Evolutionary conservation across 2,329 filamentous ascomycete genomes (phyloP).

Genomic region (Fusarium gaditjirri): DNA sequence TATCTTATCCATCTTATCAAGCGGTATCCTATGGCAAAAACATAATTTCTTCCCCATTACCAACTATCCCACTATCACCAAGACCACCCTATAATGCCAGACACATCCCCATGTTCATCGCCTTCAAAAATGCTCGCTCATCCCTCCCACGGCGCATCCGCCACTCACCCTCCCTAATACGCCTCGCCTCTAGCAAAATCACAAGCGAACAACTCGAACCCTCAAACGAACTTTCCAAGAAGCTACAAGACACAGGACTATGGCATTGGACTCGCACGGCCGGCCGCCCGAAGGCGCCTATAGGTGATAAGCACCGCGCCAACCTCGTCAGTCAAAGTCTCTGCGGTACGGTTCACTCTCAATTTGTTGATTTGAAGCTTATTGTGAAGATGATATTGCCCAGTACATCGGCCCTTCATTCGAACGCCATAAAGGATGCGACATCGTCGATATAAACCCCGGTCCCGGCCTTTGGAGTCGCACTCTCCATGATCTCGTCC

Average conservation of each 20-base stretch:
- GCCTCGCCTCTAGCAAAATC: constrained; percentile 4
- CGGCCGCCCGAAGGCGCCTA: constrained; percentile 15
- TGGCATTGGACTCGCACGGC: constrained; percentile 36
- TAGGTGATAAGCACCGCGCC: constrained; percentile 54
- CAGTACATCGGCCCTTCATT: constrained; percentile 76
- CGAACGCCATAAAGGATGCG: constrained; percentile 77
- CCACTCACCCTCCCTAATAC: neutral
- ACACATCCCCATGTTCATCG: constrained; percentile 30
- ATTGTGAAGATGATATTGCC: constrained; percentile 71
- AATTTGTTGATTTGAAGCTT: neutral
- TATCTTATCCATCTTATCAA: constrained; percentile 34
- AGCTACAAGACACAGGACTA: constrained; percentile 42
- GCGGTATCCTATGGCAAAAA: constrained; percentile 38
- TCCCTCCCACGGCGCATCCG: constrained; percentile 12
- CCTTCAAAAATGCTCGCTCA: constrained; percentile 25
- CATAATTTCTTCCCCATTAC: constrained; percentile 27
- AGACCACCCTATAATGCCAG: no score
- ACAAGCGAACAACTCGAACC: constrained; percentile 5
- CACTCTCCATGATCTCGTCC: constrained; percentile 77
- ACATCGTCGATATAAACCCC: constrained; percentile 88
- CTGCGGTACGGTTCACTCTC: constrained; percentile 52
- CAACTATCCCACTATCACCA: neutral
- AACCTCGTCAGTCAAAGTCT: constrained; percentile 64
- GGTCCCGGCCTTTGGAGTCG: constrained; percentile 82
- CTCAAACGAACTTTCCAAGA: constrained; percentile 21